These are phyloP conservation scores for Pythium vanterpoolii DNA, from an alignment of 352 stramenopile species.

Conservation along the genomic window DNA sequence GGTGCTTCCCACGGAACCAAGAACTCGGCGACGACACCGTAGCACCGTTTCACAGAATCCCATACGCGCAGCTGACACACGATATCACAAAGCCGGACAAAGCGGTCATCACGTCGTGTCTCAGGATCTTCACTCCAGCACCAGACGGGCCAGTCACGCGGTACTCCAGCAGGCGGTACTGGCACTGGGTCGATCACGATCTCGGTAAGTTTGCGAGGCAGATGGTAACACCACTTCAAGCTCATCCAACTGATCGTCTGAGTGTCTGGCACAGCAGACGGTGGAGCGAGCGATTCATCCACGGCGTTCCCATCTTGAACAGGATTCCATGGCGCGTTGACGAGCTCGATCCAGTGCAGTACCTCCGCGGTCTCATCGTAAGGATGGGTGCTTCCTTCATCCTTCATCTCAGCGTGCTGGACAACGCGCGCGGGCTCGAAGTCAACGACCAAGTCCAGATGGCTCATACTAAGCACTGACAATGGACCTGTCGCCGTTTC, in stretches of 20 bases:
- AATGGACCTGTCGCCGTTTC: conserved; percentile 34
- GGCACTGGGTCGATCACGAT: conserved; percentile 59
- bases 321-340: conserved; percentile 56
- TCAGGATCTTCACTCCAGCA: conserved; percentile 27
- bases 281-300: neutral
- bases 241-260: conserved; percentile 70
- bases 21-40: conserved; percentile 58
- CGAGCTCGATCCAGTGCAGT: conserved; percentile 42
- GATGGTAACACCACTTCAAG: conserved; percentile 79
- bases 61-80: conserved; percentile 71
- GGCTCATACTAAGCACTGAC: neutral
- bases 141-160: conserved; percentile 62
- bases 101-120: conserved; percentile 1
- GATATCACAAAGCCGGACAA: conserved; percentile 56
- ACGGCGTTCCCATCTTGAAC: conserved; percentile 6
- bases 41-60: conserved; percentile 48
- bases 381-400: neutral
- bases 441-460: conserved; percentile 12
- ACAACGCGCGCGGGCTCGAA: conserved; percentile 14
- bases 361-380: conserved; percentile 24
- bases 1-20: conserved; percentile 66
- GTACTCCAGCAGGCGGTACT: conserved; percentile 51
- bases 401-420: neutral
- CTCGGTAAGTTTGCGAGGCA: conserved; percentile 51
- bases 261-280: conserved; percentile 28